Conservation (phyloP, 345 rosid species). For the Psidium friedrichsthalianum region DNA sequence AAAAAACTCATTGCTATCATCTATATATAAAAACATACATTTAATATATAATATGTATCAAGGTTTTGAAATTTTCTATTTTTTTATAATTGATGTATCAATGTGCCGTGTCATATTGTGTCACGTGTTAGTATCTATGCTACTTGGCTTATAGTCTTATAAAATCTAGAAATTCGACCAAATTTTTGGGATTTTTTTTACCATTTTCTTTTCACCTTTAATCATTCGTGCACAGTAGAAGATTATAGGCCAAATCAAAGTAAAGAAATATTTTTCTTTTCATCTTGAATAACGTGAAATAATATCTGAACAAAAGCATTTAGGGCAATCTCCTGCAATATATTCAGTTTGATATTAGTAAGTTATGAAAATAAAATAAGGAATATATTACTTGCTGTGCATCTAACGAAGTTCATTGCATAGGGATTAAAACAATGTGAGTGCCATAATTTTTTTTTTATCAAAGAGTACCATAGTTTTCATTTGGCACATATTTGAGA, state of each 20-base stretch:
- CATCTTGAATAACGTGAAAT: not conserved
- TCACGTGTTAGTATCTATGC: no score
- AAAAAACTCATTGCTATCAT: no score
- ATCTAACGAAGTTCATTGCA: not conserved
- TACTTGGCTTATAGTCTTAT: no score
- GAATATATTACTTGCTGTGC: not conserved
- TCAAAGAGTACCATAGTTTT: fast-evolving
- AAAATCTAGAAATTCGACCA: no score
- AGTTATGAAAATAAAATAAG: not conserved
- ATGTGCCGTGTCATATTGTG: no score
- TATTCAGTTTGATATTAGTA: not conserved
- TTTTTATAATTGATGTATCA: no score
- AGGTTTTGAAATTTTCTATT: no score
- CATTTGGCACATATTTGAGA: fast-evolving
- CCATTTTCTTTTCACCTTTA: no score
- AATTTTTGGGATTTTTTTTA: no score
- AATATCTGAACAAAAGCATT: not conserved
- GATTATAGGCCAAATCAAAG: not conserved
- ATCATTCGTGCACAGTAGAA: not conserved
- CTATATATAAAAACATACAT: no score
- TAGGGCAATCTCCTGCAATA: no score
- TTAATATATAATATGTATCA: no score
- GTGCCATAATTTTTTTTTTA: not conserved
- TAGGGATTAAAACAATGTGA: not conserved
- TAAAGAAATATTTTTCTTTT: not conserved